These are phyloP conservation scores for Hymenoscyphus scutula DNA, from an alignment of 2,329 filamentous ascomycete species.

Conservation along the genomic window DNA sequence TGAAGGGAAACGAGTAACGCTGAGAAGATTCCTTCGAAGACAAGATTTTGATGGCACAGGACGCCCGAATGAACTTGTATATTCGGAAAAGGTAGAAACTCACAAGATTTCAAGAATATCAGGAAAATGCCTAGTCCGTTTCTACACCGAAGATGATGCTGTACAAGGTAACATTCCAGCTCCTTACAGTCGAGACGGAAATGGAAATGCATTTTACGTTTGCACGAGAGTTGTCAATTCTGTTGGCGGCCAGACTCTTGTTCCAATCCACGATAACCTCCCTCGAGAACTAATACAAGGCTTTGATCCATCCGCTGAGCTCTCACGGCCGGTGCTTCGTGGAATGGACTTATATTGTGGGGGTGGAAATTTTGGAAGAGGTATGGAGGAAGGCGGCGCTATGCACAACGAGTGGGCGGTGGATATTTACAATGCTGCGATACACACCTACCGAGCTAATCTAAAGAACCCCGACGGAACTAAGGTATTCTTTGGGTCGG, in stretches of 20 bases:
- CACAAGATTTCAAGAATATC: conserved; percentile 45
- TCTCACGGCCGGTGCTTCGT: conserved; percentile 43
- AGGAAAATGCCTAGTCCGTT: conserved; percentile 58
- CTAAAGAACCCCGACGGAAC: conserved; percentile 40
- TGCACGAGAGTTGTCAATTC: conserved; percentile 41
- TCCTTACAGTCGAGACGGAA: conserved; percentile 65
- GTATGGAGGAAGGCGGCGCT: conserved; percentile 68
- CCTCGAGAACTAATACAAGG: conserved; percentile 51
- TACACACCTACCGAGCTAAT: conserved; percentile 75
- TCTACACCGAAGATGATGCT: conserved; percentile 44
- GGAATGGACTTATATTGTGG: conserved; percentile 76
- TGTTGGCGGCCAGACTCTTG: conserved; percentile 29
- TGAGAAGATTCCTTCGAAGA: conserved; percentile 56
- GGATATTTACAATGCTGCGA: conserved; percentile 60
- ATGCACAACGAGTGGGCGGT: conserved; percentile 66
- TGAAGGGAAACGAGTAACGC: conserved; percentile 36
- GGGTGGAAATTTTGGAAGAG: conserved; percentile 73
- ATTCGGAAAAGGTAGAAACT: conserved; percentile 46
- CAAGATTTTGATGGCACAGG: conserved; percentile 37
- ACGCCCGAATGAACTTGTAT: conserved; percentile 50
- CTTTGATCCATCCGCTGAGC: conserved; percentile 44
- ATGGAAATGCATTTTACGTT: conserved; percentile 65
- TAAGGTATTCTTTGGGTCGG: conserved; percentile 65
- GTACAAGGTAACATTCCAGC: conserved; percentile 44
- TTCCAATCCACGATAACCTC: conserved; percentile 37